phyloP scores from a whole-genome alignment of 305 asterid genomes.

The Lippia alba region DNA sequence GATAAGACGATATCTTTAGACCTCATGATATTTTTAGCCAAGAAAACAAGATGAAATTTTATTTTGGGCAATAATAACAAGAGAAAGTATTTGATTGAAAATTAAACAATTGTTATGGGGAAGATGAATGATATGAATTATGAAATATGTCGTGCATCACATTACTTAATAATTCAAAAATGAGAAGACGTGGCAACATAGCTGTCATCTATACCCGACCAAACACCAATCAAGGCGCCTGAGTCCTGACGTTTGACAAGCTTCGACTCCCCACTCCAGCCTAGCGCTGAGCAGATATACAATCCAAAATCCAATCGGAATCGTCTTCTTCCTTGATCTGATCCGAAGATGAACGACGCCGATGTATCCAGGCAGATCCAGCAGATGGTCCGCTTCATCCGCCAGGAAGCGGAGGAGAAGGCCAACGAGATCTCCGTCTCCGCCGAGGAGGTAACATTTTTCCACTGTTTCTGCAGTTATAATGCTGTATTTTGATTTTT shows the following conservation, averaged over 20 bases:
- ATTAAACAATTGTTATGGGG: neutral
- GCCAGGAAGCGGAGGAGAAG: constrained; percentile 94
- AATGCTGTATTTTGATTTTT: neutral
- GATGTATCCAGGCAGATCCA: constrained; percentile 97
- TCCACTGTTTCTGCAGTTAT: neutral
- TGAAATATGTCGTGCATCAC: constrained; percentile 29
- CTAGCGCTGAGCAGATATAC: neutral
- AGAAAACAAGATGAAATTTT: no score
- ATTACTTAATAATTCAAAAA: neutral
- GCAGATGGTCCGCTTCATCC: constrained; percentile 97
- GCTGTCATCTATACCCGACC: neutral
- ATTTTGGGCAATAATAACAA: no score
- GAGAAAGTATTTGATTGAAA: neutral
- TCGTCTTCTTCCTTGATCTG: constrained; percentile 25
- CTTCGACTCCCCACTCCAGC: neutral
- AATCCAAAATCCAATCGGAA: neutral
- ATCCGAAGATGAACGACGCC: constrained; percentile 72
- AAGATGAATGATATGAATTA: neutral
- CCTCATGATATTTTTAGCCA: no score
- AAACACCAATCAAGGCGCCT: neutral
- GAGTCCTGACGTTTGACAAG: neutral
- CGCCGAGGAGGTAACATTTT: constrained; percentile 76
- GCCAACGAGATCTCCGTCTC: constrained; percentile 93
- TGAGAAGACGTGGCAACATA: constrained; percentile 12
- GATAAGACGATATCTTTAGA: no score